Base-by-base conservation (phyloP, 73 alveolate species). In the Paramecium octaurelia region DNA sequence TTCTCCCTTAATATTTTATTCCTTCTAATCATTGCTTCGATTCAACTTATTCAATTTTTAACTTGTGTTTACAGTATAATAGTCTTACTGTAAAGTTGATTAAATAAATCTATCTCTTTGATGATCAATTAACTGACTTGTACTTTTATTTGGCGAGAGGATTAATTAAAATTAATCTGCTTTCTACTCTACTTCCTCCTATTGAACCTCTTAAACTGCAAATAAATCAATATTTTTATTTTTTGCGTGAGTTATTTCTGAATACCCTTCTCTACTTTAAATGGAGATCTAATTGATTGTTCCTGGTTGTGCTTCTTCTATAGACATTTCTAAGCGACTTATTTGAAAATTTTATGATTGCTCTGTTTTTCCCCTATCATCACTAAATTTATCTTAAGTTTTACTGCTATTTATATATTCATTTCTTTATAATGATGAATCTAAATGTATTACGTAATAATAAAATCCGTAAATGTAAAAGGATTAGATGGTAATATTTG, bases 221-320 rank as follows among this genome's bases (percentile, higher is more conserved):
- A 8, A 64, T 6, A 64, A 20, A 2, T 64, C 27, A 27, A 23
- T 64, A 64, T 64, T 64, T 64, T 64, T 64, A 31, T 64, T 34
- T 64, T 64, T 18, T 0, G 4, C 27, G 2, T 64, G 14, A 64
- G 3, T 64, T 10, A 27, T 64, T 27, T 64, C 42, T 12, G 48
- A 64, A 64, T 64, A 64, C 10, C 84, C 84, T 64, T 64, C 84
- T 64, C 84, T 64, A 27, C 84, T 64, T 64, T 64, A 31, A 64
- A 64, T 27, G 2, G 84, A 31, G 12, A 64, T 12, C 27, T 31
- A 64, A 64, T 64, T 64, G 10, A 64, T 64, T 31, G 84, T 64
- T 64, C 24, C 46, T 12, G 84, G 84, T 20, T 31, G 27, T 11
- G 84, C 84, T 24, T 64, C 84, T 64, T 34, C 84, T 6, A 64